Evolutionary conservation across 495 filamentous ascomycete genomes (phyloP), one percentile per base, ranked within the genome.

Genomic region (Penicillium cataractarum): DNA sequence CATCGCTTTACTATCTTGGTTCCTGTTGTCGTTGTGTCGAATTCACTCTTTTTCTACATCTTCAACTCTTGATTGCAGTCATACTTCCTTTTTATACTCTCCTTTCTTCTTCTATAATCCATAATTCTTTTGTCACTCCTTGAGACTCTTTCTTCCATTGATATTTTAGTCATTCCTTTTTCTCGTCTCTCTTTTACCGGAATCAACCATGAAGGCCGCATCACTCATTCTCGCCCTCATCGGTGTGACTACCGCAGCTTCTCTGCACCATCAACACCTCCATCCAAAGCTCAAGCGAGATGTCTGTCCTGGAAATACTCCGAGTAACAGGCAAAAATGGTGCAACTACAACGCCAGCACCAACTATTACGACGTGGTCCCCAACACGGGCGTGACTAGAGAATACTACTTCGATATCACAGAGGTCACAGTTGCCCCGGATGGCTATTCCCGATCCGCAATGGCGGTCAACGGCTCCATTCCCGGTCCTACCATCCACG

Each of bases 401-500:
- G 74, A 76, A 37, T 76, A 76, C 55, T 75, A 63, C 60, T 71
- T 76, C 22, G 51, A 69, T 0, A 32, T 78, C 4, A 55, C 69
- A 22, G 56, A 76, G 8, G 83, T 90, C 21, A 86, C 78, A 31
- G 82, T 86, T 6, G 90, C 91, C 64, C 92, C 92, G 5, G 92
- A 95, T 76, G 89, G 87, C 79, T 89, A 17, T 82, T 80, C 33
- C 8, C 70, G 65, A 12, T 72, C 78, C 54, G 76, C 75, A 17
- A 82, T 83, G 74, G 65, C 80, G 24, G 65, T 84, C 37, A 83
- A 86, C 40, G 70, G 76, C 57, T 70, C 69, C 32, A 71, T 75
- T 46, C 74, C 79, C n/a, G 83, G 86, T 0, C 88, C 88, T 19
- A 84, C 78, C 9, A 78, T 91, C 59, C 72, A 80, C 46, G 87